Percentiles rank a stretch among this genome's conserved stretches.
Evolutionary conservation across 768 basidiomycete species (phyloP).

Genomic region (Trametes gibbosa): DNA sequence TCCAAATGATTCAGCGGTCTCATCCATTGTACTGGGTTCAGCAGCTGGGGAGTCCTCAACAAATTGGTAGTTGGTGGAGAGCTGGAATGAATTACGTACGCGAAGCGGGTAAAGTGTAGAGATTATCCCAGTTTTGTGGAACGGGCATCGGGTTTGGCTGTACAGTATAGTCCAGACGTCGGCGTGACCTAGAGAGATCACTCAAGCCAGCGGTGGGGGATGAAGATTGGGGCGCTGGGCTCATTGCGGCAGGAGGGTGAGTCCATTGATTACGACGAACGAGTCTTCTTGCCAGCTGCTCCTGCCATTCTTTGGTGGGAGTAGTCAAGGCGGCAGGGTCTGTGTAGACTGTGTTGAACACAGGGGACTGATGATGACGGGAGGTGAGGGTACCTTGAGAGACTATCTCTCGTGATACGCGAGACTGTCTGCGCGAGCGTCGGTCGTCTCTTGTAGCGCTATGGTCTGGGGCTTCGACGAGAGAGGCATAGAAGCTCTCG

Average conservation of each 20-base stretch:
- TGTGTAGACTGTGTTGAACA: neutral
- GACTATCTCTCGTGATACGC: constrained; percentile 76
- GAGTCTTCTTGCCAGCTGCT: constrained; percentile 59
- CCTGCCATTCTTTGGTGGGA: constrained; percentile 79
- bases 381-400: constrained; percentile 35
- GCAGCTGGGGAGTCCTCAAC: neutral
- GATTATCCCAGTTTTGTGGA: constrained; percentile 11
- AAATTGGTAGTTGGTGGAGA: neutral
- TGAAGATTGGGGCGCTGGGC: constrained; percentile 13
- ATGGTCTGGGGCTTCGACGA: constrained; percentile 21
- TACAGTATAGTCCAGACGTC: constrained; percentile 9
- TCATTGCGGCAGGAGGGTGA: constrained; percentile 5
- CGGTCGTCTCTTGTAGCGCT: constrained; percentile 23
- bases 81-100: neutral
- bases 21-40: constrained; percentile 26
- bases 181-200: constrained; percentile 12
- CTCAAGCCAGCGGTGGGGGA: constrained; percentile 3
- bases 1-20: constrained; percentile 58
- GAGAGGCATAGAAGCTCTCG: constrained; percentile 34
- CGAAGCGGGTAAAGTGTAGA: constrained; percentile 10
- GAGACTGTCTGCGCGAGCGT: constrained; percentile 63
- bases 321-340: constrained; percentile 24
- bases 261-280: constrained; percentile 14
- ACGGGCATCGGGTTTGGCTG: neutral
- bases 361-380: neutral